Base-by-base conservation (phyloP, 1,284 basidiomycete genomes). In the Cyathus olla region DNA sequence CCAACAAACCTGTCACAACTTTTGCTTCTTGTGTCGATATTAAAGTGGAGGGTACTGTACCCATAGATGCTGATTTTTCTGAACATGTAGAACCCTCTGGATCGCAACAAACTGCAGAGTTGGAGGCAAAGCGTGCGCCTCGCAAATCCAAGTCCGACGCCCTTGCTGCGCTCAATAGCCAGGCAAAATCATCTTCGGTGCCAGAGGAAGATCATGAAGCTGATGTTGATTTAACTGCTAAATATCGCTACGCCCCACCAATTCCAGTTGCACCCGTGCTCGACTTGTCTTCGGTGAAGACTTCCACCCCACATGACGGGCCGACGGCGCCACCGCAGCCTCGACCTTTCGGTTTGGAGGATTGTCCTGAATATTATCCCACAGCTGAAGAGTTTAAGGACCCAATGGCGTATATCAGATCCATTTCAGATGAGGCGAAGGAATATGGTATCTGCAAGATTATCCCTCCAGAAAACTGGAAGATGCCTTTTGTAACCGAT, bases 401-500 rank as follows among this genome's bases (percentile, higher is more conserved):
- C 81, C 96, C 97, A n/a, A 93, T 99, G 90, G 87, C 89, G 55
- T 99, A 98, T 82, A 95, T 99, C 76, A 90, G 90, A 70, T 91
- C 90, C 59, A 94, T 98, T 69, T 89, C 93, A 9, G 86, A 91
- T 55, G 82, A 87, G 39, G 96, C 93, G 1, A 89, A 85, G 70
- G 80, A 87, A 51, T 96, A 90, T 74, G 98, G 98, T 31, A 97
- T 99, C 70, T 96, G 95, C 82, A 99, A 99, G 83, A 91, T 99
- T 62, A 88, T 99, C 22, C 98, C 98, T 60, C 98, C 98, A 2
- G 83, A 88, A 61, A 95, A 90, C 39, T 99, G 98, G 98, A 89
- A 92, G 68, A 97, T 98, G 89, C 95, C 97, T 17, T 99, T 98
- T 77, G 92, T 95, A n/a, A 93, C 97, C 48, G 93, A 99, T 75